Evolutionary conservation across 768 basidiomycete genomes (phyloP).

Genomic region (Tricholomella constricta): DNA sequence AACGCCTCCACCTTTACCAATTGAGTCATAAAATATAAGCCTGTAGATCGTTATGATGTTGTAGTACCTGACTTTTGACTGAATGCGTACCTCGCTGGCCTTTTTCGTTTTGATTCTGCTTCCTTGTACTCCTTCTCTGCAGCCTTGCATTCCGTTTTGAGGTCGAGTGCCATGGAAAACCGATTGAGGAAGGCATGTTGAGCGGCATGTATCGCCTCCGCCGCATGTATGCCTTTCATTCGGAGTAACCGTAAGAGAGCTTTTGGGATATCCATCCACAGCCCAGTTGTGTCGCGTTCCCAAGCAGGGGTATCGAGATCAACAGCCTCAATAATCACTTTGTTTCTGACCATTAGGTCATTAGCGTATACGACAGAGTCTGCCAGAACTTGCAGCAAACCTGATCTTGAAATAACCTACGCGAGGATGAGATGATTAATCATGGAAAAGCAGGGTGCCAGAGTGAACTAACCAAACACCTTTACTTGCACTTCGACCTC

Average conservation of each 20-base stretch:
- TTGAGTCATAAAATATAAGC: constrained; percentile 78
- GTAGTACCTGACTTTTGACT: not conserved
- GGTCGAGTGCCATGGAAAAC: constrained; percentile 66
- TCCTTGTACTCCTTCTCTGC: constrained; percentile 71
- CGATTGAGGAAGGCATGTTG: constrained; percentile 82
- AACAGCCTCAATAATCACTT: constrained; percentile 71
- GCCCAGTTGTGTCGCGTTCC: constrained; percentile 70
- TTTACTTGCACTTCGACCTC: constrained; percentile 65
- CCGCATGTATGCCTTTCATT: constrained; percentile 58
- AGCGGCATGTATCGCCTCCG: constrained; percentile 84
- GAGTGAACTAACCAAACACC: constrained; percentile 67
- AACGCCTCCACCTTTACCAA: constrained; percentile 70
- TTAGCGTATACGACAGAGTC: not conserved
- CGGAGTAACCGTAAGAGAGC: constrained; percentile 53
- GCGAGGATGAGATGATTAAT: not conserved
- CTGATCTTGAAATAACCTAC: constrained; percentile 81
- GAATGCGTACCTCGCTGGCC: constrained; percentile 60
- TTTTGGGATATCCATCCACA: constrained; percentile 77
- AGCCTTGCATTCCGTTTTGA: constrained; percentile 84
- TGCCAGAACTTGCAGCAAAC: constrained; percentile 28
- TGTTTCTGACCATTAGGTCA: constrained; percentile 48
- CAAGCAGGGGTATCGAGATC: constrained; percentile 79
- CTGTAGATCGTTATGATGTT: constrained; percentile 33
- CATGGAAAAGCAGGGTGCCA: not conserved
- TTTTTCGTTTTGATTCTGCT: constrained; percentile 54